phyloP scores from a whole-genome alignment of 768 basidiomycete species.

The Sporobolomyces pararoseus region DNA sequence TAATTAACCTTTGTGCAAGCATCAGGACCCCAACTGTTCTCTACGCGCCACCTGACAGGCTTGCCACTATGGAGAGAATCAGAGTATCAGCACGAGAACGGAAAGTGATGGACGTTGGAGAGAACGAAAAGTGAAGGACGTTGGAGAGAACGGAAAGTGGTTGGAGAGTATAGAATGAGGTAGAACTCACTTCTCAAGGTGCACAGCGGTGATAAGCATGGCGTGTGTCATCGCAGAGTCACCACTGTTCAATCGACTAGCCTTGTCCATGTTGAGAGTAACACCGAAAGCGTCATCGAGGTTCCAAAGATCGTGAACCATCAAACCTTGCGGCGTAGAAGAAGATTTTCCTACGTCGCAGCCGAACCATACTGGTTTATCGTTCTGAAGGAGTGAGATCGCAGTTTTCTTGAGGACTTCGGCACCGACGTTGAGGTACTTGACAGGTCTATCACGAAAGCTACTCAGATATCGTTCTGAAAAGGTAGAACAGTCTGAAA shows the following conservation, averaged over 20 bases:
- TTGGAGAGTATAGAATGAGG: too few relatives aligned
- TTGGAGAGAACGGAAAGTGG: too few relatives aligned
- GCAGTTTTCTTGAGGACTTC: constrained; percentile 69
- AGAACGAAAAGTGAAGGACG: background rate
- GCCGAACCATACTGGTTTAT: constrained; percentile 61
- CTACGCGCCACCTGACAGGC: constrained; percentile 88
- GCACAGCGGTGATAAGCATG: constrained; percentile 47
- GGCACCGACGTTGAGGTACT: constrained; percentile 54
- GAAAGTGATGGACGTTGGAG: background rate
- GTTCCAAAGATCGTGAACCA: constrained; percentile 62
- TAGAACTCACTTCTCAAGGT: constrained; percentile 26
- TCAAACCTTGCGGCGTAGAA: constrained; percentile 66
- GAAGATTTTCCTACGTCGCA: constrained; percentile 91
- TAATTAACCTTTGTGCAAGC: constrained; percentile 64
- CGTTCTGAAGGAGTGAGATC: constrained; percentile 54
- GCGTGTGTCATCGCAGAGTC: constrained; percentile 94
- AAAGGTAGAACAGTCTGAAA: too few relatives aligned
- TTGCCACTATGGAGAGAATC: constrained; percentile 53
- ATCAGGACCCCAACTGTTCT: constrained; percentile 86
- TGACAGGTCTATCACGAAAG: constrained; percentile 72
- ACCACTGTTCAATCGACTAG: constrained; percentile 71
- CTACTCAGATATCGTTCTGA: too few relatives aligned
- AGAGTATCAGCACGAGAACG: too few relatives aligned
- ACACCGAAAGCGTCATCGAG: constrained; percentile 75
- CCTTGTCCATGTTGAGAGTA: constrained; percentile 73